These are phyloP conservation scores for Diaporthe citrichinensis DNA, from an alignment of 2,329 filamentous ascomycete genomes.

Conservation along the genomic window DNA sequence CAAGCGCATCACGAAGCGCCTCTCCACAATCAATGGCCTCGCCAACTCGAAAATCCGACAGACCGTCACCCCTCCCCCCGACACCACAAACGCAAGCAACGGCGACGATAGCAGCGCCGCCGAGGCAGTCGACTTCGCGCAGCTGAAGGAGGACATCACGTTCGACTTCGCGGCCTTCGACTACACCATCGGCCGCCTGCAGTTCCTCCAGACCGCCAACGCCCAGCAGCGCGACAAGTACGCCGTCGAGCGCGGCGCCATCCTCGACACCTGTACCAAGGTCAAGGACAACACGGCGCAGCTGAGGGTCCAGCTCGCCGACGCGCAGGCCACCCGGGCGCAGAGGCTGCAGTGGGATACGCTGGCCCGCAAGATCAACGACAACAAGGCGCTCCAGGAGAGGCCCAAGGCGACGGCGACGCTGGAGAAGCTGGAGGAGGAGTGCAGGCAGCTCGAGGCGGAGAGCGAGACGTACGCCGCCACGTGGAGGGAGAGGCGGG, in stretches of 20 bases:
- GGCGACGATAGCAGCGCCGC: slow-evolving; percentile 42
- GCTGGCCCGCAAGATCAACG: slow-evolving; percentile 87
- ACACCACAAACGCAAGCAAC: slow-evolving; percentile 50
- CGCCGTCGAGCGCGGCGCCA: slow-evolving; percentile 82
- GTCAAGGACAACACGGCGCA: slow-evolving; percentile 82
- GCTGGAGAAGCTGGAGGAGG: slow-evolving; percentile 85
- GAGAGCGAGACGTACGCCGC: slow-evolving; percentile 86
- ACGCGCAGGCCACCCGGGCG: slow-evolving; percentile 80
- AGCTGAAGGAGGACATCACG: slow-evolving; percentile 85
- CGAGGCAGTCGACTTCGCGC: slow-evolving; percentile 67
- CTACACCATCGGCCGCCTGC: slow-evolving; percentile 86
- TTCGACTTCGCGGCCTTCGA: slow-evolving; percentile 93
- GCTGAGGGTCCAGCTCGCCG: slow-evolving; percentile 81
- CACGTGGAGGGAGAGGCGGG: slow-evolving; percentile 87
- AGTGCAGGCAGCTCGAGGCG: slow-evolving; percentile 88
- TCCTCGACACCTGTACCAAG: slow-evolving; percentile 81
- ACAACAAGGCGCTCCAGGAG: slow-evolving; percentile 82
- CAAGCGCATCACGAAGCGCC: slow-evolving; percentile 86
- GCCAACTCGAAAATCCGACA: slow-evolving; percentile 66
- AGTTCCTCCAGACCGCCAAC: slow-evolving; percentile 89
- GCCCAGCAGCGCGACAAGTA: slow-evolving; percentile 87
- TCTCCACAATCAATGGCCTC: slow-evolving; percentile 78
- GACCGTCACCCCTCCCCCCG: slow-evolving; percentile 77
- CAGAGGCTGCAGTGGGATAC: slow-evolving; percentile 90
- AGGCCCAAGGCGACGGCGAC: slow-evolving; percentile 86